Conservation (phyloP, 2,329 filamentous ascomycete species). For the Xylaria sp. region DNA sequence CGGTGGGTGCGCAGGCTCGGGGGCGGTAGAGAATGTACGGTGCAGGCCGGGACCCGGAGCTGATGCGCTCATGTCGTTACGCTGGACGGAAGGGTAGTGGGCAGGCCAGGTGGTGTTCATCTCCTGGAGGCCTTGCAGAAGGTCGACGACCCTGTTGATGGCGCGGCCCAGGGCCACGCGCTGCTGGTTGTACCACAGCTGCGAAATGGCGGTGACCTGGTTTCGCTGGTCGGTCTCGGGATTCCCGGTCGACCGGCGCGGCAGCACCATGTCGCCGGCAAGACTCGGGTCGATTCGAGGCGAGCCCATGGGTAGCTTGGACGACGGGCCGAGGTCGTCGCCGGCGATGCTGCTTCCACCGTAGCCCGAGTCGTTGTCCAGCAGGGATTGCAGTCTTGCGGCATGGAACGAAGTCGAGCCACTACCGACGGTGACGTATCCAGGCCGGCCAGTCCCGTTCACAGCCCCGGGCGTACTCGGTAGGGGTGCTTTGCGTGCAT, state of each 20-base stretch:
- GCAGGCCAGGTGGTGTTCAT: constrained; percentile 95
- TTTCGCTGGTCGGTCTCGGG: constrained; percentile 72
- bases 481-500: constrained; percentile 20
- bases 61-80: constrained; percentile 60
- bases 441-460: constrained; percentile 57
- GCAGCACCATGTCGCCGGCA: constrained; percentile 59
- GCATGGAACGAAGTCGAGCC: constrained; percentile 86
- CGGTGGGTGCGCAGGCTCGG: constrained; percentile 60
- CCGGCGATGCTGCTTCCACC: constrained; percentile 77
- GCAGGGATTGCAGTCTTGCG: constrained; percentile 79
- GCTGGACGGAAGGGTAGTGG: constrained; percentile 88
- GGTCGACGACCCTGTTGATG: constrained; percentile 87
- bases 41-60: constrained; percentile 70
- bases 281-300: constrained; percentile 58
- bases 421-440: constrained; percentile 89
- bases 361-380: constrained; percentile 92
- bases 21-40: constrained; percentile 71
- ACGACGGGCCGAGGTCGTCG: constrained; percentile 62
- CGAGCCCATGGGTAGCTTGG: constrained; percentile 48
- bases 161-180: constrained; percentile 86
- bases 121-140: constrained; percentile 83
- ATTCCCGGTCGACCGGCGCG: constrained; percentile 54
- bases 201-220: constrained; percentile 86
- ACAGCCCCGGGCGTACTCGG: constrained; percentile 41
- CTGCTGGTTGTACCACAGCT: constrained; percentile 95